These are phyloP conservation scores for Paramarasmius palmivorus DNA, from an alignment of 1,284 basidiomycete species.

Conservation along the genomic window DNA sequence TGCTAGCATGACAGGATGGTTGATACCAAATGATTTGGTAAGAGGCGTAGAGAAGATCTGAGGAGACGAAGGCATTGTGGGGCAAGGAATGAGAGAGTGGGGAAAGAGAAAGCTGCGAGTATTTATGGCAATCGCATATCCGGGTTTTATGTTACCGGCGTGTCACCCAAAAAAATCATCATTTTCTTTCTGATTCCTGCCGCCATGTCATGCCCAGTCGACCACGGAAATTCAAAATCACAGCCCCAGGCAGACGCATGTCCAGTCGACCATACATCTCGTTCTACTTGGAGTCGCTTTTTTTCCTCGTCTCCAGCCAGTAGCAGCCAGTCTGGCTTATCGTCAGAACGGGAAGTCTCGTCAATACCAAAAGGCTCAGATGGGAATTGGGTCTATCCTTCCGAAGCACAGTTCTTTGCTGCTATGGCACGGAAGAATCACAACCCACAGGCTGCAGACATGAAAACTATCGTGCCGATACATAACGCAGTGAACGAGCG, in stretches of 20 bases:
- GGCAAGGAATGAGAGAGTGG: conserved; percentile 7
- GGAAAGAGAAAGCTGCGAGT: not conserved
- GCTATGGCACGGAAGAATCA: conserved; percentile 96
- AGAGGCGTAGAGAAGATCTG: conserved; percentile 64
- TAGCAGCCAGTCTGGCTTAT: conserved; percentile 37
- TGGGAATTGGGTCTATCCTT: conserved; percentile 97
- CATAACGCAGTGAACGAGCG: conserved; percentile 99
- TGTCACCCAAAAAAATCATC: not conserved
- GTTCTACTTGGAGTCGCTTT: conserved; percentile 19
- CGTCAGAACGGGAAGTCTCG: conserved; percentile 77
- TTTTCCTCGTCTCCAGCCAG: conserved; percentile 18
- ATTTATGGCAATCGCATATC: conserved; percentile 1
- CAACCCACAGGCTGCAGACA: conserved; percentile 79
- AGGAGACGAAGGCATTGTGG: conserved; percentile 53
- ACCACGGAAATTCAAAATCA: conserved; percentile 33
- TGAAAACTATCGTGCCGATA: conserved; percentile 96
- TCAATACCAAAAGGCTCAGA: conserved; percentile 80
- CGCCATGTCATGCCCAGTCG: conserved; percentile 57
- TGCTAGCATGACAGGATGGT: conserved; percentile 78
- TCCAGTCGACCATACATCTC: conserved; percentile 56
- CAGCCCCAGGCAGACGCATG: conserved; percentile 41
- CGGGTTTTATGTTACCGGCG: not conserved
- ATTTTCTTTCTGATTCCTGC: conserved; percentile 3
- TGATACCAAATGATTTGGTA: conserved; percentile 72
- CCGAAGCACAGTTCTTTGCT: conserved; percentile 93